A percentile compares a stretch with the other conserved stretches of the same genome.
These are phyloP conservation scores for Picea engelmannii DNA, from an alignment of 83 land plant species.

Conservation along the genomic window DNA sequence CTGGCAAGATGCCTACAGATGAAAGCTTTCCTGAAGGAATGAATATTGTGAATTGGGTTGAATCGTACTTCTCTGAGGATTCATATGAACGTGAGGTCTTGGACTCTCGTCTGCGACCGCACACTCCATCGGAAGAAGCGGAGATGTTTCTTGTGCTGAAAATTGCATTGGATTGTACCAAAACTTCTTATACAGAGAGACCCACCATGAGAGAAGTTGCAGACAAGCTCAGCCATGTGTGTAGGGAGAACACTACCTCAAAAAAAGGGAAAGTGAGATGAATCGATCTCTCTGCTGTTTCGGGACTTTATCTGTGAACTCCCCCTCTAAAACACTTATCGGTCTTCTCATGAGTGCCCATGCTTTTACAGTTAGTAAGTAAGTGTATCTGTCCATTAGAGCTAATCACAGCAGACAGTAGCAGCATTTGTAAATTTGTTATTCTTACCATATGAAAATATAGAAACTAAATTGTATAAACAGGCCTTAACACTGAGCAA, in stretches of 20 bases:
- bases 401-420: not conserved
- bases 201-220: slow-evolving; percentile 59
- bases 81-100: slow-evolving; percentile 28
- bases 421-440: not conserved
- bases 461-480: no score
- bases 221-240: slow-evolving; percentile 38
- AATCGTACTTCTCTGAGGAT: slow-evolving; percentile 17
- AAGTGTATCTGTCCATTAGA: not conserved
- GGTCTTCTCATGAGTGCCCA: not conserved
- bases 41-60: slow-evolving; percentile 83
- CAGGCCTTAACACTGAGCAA: no score
- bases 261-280: slow-evolving; percentile 8
- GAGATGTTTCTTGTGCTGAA: slow-evolving; percentile 59
- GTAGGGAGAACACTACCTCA: slow-evolving; percentile 4
- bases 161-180: slow-evolving; percentile 74
- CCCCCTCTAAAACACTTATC: not conserved
- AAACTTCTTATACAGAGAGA: slow-evolving; percentile 42
- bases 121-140: slow-evolving; percentile 38
- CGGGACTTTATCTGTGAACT: not conserved
- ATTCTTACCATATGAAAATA: not conserved
- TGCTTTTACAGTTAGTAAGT: not conserved
- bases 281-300: not conserved
- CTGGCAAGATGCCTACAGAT: slow-evolving; percentile 70
- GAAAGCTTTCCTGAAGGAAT: slow-evolving; percentile 58
- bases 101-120: slow-evolving; percentile 41